phyloP scores from a whole-genome alignment of 176 grass and related monocot genomes.

The Pontederia crassipes region DNA sequence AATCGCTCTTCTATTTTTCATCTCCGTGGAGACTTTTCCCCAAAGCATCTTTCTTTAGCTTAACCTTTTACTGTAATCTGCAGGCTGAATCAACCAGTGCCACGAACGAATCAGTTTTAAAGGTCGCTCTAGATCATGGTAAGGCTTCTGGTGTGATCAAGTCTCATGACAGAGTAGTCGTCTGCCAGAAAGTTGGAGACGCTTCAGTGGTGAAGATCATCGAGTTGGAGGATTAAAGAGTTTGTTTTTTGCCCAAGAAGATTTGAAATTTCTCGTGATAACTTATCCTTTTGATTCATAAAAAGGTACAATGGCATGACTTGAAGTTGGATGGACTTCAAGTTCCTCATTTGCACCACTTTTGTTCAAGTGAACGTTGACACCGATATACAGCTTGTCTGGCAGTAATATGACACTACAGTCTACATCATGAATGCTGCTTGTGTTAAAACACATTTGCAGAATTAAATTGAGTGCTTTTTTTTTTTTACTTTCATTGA shows the following conservation, averaged over 20 bases:
- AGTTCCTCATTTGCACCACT: too few species aligned
- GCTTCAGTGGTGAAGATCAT: conserved; percentile 96
- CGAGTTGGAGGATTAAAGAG: conserved; percentile 72
- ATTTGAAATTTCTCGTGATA: too few species aligned
- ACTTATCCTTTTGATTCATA: too few species aligned
- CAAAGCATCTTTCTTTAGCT: neutral
- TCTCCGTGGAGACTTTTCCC: neutral
- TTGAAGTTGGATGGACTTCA: too few species aligned
- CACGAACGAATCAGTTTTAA: conserved; percentile 89
- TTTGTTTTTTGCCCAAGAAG: neutral
- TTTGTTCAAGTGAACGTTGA: too few species aligned
- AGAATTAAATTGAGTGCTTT: too few species aligned
- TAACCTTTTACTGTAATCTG: neutral
- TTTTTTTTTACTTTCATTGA: too few species aligned
- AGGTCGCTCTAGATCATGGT: conserved; percentile 94
- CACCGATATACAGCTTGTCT: too few species aligned
- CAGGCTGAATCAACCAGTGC: conserved; percentile 75
- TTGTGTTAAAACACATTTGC: too few species aligned
- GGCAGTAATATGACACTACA: too few species aligned
- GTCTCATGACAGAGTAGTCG: conserved; percentile 82
- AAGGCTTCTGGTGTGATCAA: conserved; percentile 85
- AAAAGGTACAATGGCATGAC: too few species aligned
- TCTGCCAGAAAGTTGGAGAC: conserved; percentile 97
- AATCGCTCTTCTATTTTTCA: neutral
- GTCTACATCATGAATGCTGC: too few species aligned